Conservation (phyloP, 2,329 filamentous ascomycete species). For the Cladophialophora immunda region DNA sequence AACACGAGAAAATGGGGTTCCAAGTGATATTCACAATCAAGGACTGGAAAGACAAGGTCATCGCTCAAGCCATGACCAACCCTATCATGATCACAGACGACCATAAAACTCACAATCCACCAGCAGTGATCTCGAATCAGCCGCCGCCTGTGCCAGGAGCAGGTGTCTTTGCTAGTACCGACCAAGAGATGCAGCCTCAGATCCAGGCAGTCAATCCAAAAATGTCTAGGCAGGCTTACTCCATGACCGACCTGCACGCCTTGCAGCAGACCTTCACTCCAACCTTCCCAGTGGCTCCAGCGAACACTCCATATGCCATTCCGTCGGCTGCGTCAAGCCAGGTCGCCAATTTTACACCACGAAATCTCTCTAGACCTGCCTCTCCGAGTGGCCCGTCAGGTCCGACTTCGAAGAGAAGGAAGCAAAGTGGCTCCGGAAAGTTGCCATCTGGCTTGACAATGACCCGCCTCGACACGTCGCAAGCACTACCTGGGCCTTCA, state of each 20-base stretch:
- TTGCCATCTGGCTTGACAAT: slow-evolving; percentile 79
- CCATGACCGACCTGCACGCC: slow-evolving; percentile 69
- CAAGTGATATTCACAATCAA: slow-evolving; percentile 94
- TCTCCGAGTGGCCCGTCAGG: slow-evolving; percentile 73
- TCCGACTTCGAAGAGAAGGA: slow-evolving; percentile 80
- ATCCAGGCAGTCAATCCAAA: slow-evolving; percentile 36
- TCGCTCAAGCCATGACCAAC: slow-evolving; percentile 84
- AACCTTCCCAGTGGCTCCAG: slow-evolving; percentile 50
- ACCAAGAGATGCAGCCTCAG: slow-evolving; percentile 25
- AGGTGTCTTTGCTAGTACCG: slow-evolving; percentile 50
- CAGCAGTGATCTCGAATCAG: slow-evolving; percentile 47
- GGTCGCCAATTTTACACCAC: slow-evolving; percentile 63
- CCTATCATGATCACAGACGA: slow-evolving; percentile 98
- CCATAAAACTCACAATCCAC: slow-evolving; percentile 80
- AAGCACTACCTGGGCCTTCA: slow-evolving; percentile 41
- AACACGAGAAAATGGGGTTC: slow-evolving; percentile 92
- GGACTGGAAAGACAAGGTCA: slow-evolving; percentile 75
- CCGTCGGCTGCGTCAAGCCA: slow-evolving; percentile 50
- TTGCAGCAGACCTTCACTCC: slow-evolving; percentile 63
- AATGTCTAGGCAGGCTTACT: slow-evolving; percentile 61
- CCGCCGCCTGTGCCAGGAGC: slow-evolving; percentile 50
- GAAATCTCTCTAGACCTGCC: slow-evolving; percentile 74
- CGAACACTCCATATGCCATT: slow-evolving; percentile 49
- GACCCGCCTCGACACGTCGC: slow-evolving; percentile 76
- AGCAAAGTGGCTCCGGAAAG: slow-evolving; percentile 74